Base-by-base conservation (phyloP, 495 filamentous ascomycete genomes). In the Pyrenula massariospora region DNA sequence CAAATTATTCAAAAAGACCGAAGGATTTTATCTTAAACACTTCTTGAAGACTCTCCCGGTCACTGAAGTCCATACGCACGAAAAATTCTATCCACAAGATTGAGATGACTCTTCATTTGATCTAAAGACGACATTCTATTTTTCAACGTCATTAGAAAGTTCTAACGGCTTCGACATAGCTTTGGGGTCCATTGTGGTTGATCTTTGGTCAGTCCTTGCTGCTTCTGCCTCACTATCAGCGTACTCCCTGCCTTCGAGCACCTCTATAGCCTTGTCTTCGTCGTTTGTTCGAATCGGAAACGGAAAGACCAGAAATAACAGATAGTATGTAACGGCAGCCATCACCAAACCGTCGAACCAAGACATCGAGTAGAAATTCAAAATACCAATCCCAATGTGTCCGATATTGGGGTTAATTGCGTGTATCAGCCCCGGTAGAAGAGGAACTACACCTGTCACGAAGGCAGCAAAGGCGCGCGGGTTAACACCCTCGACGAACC, bases 381-480 rank as follows among this genome's bases (percentile, higher is more conserved):
- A 42, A 42, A 42, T 42, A 8, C 31, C 31, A 5, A 5, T 5
- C 5, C 15, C 31, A 5, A 42, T 42, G 15, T 42, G 8, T 15
- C 31, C 31, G 15, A 42, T 42, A 5, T 15, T 42, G 8, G 31
- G 31, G 15, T 42, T 42, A 15, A 42, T 42, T 42, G 31, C 31
- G 15, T 42, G 31, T 42, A 42, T 42, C 31, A 83, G 65, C 12
- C 80, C 80, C 0, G 85, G 85, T 0, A 88, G 62, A 56, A 73
- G 79, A 2, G 85, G 84, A 11, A 73, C 75, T 3, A 87, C 79
- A 22, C 82, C 79, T 12, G 82, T 71, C 25, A 88, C 25, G 62
- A 88, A 85, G 3, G 84, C 77, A 10, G 81, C 66, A 19, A 81
- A 60, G 0, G 85, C 85, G 12, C 84, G 79, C 82, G 80, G 87